These are phyloP conservation scores for Aureobasidium sp. DNA, from an alignment of 2,329 filamentous ascomycete genomes.

Conservation along the genomic window DNA sequence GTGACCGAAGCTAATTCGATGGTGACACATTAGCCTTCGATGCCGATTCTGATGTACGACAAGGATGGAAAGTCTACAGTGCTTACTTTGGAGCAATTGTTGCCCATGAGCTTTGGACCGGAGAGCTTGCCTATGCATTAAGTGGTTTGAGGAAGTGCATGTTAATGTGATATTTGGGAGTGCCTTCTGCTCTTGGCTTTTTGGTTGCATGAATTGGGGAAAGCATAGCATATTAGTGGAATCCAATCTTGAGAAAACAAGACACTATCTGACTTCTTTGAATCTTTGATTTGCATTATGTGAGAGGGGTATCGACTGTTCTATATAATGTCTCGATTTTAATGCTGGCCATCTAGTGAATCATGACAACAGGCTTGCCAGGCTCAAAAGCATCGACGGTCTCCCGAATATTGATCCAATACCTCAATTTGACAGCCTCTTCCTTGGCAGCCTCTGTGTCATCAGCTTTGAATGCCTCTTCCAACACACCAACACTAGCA, in stretches of 20 bases:
- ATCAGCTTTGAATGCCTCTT: conserved; percentile 69
- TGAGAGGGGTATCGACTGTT: conserved; percentile 21
- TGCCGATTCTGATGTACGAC: conserved; percentile 94
- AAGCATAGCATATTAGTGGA: neutral
- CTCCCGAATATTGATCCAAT: conserved; percentile 91
- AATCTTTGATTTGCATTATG: neutral
- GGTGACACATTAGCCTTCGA: conserved; percentile 47
- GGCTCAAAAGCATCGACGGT: conserved; percentile 86
- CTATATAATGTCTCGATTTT: neutral
- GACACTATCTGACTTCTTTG: neutral
- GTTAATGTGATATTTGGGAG: neutral
- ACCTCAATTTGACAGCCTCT: conserved; percentile 83
- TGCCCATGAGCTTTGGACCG: conserved; percentile 62
- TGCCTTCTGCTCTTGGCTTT: neutral
- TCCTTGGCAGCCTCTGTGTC: conserved; percentile 71
- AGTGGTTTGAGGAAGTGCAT: neutral
- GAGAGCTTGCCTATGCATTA: conserved; percentile 41
- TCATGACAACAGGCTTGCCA: conserved; percentile 68
- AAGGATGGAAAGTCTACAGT: conserved; percentile 78
- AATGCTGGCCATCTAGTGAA: conserved; percentile 50
- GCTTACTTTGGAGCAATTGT: conserved; percentile 69
- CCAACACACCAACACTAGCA: conserved; percentile 69
- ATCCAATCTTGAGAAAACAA: neutral
- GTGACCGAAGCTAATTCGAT: too few relatives aligned
- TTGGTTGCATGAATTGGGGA: neutral